A percentile compares a stretch with the other conserved stretches of the same genome.
phyloP scores from a whole-genome alignment of 164 flowering plant genomes.

The Warburgia ugandensis region DNA sequence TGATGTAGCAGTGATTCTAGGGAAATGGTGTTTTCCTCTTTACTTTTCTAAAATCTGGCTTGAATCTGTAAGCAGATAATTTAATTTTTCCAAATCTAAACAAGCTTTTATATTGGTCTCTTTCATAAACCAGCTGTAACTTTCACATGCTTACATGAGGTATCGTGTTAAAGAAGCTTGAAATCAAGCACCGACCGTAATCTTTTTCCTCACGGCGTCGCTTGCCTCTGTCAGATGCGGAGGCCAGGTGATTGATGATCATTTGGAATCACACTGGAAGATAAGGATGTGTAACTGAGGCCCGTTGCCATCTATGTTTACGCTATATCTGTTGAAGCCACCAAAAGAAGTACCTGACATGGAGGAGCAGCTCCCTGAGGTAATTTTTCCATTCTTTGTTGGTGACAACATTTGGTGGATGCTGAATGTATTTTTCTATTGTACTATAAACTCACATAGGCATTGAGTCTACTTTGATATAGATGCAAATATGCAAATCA shows the following conservation, averaged over 20 bases:
- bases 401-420: slow-evolving; percentile 10
- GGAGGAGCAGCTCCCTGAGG: slow-evolving; percentile 11
- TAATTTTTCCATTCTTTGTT: slow-evolving; percentile 15
- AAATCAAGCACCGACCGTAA: neutral
- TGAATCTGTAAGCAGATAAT: neutral
- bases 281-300: slow-evolving; percentile 6
- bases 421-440: slow-evolving; percentile 3
- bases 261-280: slow-evolving; percentile 1
- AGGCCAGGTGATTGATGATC: slow-evolving; percentile 23
- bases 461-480: neutral
- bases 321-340: slow-evolving; percentile 19
- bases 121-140: no score
- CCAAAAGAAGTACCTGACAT: slow-evolving; percentile 11
- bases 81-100: neutral
- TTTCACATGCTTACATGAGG: no score
- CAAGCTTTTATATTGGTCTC: neutral
- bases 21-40: neutral
- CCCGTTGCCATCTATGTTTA: slow-evolving; percentile 12
- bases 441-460: neutral
- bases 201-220: slow-evolving; percentile 4
- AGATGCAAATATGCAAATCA: neutral
- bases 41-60: neutral
- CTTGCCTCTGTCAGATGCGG: slow-evolving; percentile 25
- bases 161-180: neutral
- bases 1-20: no score